Base-by-base conservation (phyloP, 495 filamentous ascomycete species). In the Talaromyces liani region DNA sequence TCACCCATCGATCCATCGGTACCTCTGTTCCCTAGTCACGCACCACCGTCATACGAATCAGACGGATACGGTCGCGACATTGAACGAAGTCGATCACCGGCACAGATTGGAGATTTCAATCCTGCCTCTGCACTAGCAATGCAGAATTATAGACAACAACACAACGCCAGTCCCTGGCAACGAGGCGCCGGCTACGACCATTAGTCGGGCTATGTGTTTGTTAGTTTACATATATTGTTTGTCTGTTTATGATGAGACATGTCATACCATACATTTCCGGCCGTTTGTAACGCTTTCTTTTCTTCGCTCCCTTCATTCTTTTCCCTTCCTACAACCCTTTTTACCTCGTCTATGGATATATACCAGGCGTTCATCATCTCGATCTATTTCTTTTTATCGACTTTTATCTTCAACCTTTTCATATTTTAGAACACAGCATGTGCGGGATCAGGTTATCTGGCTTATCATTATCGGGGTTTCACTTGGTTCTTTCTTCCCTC, bases 131-230 rank as follows among this genome's bases (percentile, higher is more conserved):
- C 71, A 59, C 69, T 65, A 69, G 58, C 49, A 9, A 55, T 41
- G 62, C 54, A 63, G 53, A 64, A 71, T 56, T 80, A 77, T 69
- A 69, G 82, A 68, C 67, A 75, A 60, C 79, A 84, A 69, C 84
- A 85, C 68, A 85, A 81, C 64, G 65, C 79, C 36, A 87, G 85
- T 75, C 84, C 86, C 20, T 88, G 86, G 86, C 85, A 88, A 71
- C 71, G 86, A 65, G 86, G 86, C 36, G 86, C 85, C 27, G 86
- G 86, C 34, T 88, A 87, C 66, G 85, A 88, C 62, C 82, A 85
- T 68, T 86, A 67, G 64, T 68, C 58, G 45, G 67, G 64, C 68
- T 69, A 70, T 68, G 65, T 73, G 66, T 66, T 70, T 70, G 66
- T 69, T 68, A 62, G 64, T 65, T 49, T 66, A 68, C 63, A 64